Percentiles rank a stretch among this genome's conserved stretches.
Evolutionary conservation across 306 rosid genomes (phyloP).

Genomic region (Carpinus viminea): DNA sequence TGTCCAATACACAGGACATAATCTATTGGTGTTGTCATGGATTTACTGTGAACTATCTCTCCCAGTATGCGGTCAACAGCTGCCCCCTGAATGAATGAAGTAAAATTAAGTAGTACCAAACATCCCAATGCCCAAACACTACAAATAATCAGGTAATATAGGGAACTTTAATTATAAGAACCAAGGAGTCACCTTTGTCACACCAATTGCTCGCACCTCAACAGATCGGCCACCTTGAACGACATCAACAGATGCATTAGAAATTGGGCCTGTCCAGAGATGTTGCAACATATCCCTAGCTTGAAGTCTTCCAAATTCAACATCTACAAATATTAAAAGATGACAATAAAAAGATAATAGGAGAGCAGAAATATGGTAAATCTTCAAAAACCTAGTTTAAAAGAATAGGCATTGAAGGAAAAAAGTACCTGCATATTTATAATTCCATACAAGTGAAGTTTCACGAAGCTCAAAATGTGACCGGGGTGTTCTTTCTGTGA

Average conservation of each 20-base stretch:
- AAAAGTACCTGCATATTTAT: slow-evolving; percentile 80
- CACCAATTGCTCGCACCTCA: slow-evolving; percentile 94
- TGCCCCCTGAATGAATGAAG: slow-evolving; percentile 66
- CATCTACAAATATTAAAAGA: slow-evolving; percentile 48
- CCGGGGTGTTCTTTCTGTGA: slow-evolving; percentile 89
- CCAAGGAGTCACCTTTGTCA: slow-evolving; percentile 68
- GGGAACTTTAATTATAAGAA: slow-evolving; percentile 11
- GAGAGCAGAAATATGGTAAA: slow-evolving; percentile 10
- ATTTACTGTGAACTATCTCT: slow-evolving; percentile 92
- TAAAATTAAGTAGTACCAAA: not conserved
- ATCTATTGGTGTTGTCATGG: slow-evolving; percentile 90
- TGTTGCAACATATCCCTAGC: slow-evolving; percentile 98
- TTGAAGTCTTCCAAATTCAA: slow-evolving; percentile 91
- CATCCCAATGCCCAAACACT: slow-evolving; percentile 1
- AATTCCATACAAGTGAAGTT: slow-evolving; percentile 97
- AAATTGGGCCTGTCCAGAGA: slow-evolving; percentile 97
- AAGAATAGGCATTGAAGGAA: not conserved
- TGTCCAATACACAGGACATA: slow-evolving; percentile 90
- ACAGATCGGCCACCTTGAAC: slow-evolving; percentile 96
- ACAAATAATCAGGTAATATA: slow-evolving; percentile 22
- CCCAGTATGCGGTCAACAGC: slow-evolving; percentile 96
- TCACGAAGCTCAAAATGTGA: slow-evolving; percentile 69
- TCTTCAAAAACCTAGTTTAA: not conserved
- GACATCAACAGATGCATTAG: slow-evolving; percentile 92
- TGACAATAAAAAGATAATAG: slow-evolving; percentile 21